Evolutionary conservation across 495 filamentous ascomycete species (phyloP).

Genomic region (Neurospora tetraspora): DNA sequence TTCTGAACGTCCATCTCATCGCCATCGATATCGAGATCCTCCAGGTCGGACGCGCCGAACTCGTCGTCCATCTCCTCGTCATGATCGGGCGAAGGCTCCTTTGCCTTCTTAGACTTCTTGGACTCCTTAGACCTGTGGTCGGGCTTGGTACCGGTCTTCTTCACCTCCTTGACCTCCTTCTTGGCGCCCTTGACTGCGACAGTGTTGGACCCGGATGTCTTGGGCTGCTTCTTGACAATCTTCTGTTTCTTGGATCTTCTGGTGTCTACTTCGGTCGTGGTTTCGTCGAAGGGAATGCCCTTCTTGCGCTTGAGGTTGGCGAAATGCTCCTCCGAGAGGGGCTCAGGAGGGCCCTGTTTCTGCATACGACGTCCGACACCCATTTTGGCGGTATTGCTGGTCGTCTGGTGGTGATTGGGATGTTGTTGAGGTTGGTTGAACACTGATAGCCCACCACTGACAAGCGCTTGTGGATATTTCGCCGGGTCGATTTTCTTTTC

Average conservation of each 20-base stretch:
- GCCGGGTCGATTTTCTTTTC: background rate
- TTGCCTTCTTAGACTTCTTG: constrained; percentile 39
- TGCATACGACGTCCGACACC: constrained; percentile 84
- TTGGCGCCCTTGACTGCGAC: constrained; percentile 25
- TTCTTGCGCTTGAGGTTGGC: constrained; percentile 69
- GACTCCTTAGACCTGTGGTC: constrained; percentile 7
- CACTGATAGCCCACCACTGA: background rate
- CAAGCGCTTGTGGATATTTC: background rate
- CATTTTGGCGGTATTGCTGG: constrained; percentile 45
- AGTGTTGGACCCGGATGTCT: constrained; percentile 17
- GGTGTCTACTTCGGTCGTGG: constrained; percentile 29
- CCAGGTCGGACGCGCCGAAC: constrained; percentile 41
- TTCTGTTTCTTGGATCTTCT: constrained; percentile 56
- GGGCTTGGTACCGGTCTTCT: constrained; percentile 5
- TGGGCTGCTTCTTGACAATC: constrained; percentile 38
- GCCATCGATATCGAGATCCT: constrained; percentile 41
- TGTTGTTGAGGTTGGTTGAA: background rate
- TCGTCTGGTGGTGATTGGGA: constrained; percentile 1
- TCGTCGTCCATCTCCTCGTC: constrained; percentile 42
- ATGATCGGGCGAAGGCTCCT: constrained; percentile 31
- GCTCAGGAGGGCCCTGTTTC: constrained; percentile 82
- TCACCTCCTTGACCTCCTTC: constrained; percentile 8
- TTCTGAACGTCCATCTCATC: constrained; percentile 28
- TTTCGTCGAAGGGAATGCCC: constrained; percentile 40
- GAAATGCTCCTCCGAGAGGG: constrained; percentile 71